These are phyloP conservation scores for Paracorniculantispora psalliotae DNA, from an alignment of 2,329 filamentous ascomycete genomes.

Conservation along the genomic window DNA sequence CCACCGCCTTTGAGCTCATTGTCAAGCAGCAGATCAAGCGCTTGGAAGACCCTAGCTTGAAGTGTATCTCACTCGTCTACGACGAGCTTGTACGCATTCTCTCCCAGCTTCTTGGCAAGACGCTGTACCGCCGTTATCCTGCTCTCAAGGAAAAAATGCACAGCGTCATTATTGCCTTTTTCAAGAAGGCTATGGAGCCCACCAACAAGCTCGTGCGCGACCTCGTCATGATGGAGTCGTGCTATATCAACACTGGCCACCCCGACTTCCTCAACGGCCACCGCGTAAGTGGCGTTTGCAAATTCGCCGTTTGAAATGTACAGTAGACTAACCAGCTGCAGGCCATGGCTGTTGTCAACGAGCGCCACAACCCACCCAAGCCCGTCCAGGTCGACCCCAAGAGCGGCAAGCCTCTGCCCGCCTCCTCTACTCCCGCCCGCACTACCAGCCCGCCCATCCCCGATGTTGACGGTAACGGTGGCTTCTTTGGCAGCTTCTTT, in stretches of 20 bases:
- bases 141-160: conserved; percentile 95
- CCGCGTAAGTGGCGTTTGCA: conserved; percentile 52
- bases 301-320: conserved; percentile 18
- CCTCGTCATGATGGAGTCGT: conserved; percentile 90
- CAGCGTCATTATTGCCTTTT: conserved; percentile 84
- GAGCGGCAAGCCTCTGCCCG: conserved; percentile 87
- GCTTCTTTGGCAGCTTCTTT: conserved; percentile 98
- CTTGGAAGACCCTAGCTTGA: conserved; percentile 90
- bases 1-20: conserved; percentile 96
- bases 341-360: conserved; percentile 97
- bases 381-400: conserved; percentile 96
- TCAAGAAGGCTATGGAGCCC: conserved; percentile 97
- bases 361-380: conserved; percentile 74
- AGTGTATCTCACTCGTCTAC: conserved; percentile 95
- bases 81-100: conserved; percentile 96
- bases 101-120: conserved; percentile 80
- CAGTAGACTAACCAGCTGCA: conserved; percentile 24
- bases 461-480: conserved; percentile 54
- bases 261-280: conserved; percentile 97
- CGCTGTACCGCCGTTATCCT: conserved; percentile 90
- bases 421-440: conserved; percentile 57
- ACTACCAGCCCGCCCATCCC: conserved; percentile 68
- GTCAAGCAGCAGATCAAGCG: conserved; percentile 98
- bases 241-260: conserved; percentile 97
- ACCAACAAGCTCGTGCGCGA: conserved; percentile 96